Conservation (phyloP, 805 yeast genomes). For the Candida caryicola region DNA sequence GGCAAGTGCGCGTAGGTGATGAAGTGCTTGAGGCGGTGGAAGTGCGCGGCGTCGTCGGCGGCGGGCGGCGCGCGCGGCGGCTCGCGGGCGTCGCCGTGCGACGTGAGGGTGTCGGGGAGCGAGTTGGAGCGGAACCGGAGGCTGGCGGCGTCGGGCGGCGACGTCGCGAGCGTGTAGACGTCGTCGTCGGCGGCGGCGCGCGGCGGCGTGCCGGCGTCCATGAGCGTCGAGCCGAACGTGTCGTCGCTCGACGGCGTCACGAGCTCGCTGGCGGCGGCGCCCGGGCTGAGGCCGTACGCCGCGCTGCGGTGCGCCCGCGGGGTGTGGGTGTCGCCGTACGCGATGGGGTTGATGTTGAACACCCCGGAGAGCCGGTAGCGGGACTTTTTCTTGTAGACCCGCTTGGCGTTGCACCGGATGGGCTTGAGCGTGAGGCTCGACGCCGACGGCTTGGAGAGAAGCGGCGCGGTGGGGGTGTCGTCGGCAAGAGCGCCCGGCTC, state of each 20-base stretch:
- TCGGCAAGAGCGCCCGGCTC: background rate
- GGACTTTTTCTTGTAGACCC: slow-evolving; percentile 40
- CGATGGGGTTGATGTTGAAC: slow-evolving; percentile 37
- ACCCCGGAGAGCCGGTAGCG: slow-evolving; percentile 37
- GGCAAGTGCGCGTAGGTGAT: slow-evolving; percentile 16
- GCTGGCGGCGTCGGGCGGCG: slow-evolving; percentile 7
- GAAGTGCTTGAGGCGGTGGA: slow-evolving; percentile 21
- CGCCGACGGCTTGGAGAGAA: slow-evolving; percentile 20
- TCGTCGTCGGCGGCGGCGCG: slow-evolving; percentile 1
- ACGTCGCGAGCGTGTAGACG: slow-evolving; percentile 10
- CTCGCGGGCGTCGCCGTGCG: slow-evolving; percentile 4
- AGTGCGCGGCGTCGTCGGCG: slow-evolving; percentile 13
- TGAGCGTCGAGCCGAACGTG: background rate
- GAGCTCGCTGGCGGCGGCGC: background rate
- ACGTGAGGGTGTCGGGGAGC: slow-evolving; percentile 15
- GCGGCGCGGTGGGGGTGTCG: background rate
- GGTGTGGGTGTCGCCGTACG: slow-evolving; percentile 12
- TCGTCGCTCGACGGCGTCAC: background rate
- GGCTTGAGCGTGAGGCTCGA: slow-evolving; percentile 40
- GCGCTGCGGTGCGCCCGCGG: background rate
- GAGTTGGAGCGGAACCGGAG: slow-evolving; percentile 17
- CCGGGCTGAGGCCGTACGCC: background rate
- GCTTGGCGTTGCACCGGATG: slow-evolving; percentile 28
- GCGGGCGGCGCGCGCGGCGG: background rate
- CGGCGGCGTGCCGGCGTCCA: slow-evolving; percentile 7